Evolutionary conservation across 208 protist species (phyloP).

Genomic region (Herpetomonas samuelpessoai): DNA sequence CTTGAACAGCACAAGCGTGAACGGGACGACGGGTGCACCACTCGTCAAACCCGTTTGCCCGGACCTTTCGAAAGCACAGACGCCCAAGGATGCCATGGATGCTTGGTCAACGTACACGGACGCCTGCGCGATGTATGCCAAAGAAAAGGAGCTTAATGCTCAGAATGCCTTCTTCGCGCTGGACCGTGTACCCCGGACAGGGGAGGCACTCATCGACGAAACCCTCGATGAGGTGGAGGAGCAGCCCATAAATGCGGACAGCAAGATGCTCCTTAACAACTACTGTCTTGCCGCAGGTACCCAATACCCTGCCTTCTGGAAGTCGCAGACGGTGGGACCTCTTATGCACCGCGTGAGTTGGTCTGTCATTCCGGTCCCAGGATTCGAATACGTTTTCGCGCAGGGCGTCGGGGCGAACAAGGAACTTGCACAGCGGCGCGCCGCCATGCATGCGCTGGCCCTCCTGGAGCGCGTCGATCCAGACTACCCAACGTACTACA

Average conservation of each 20-base stretch:
- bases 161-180: slow-evolving; percentile 61
- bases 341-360: slow-evolving; percentile 46
- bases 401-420: slow-evolving; percentile 66
- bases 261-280: slow-evolving; percentile 33
- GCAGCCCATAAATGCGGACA: slow-evolving; percentile 23
- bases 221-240: slow-evolving; percentile 60
- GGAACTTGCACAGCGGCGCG: slow-evolving; percentile 47
- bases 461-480: slow-evolving; percentile 71
- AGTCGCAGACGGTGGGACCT: slow-evolving; percentile 40
- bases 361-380: slow-evolving; percentile 57
- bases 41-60: neutral
- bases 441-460: slow-evolving; percentile 78
- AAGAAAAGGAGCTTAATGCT: slow-evolving; percentile 27
- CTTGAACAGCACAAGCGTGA: neutral
- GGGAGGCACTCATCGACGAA: slow-evolving; percentile 55
- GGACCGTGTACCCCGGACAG: slow-evolving; percentile 60
- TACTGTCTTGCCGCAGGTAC: slow-evolving; percentile 39
- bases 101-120: slow-evolving; percentile 66
- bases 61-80: neutral
- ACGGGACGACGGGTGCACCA: neutral
- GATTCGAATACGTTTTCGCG: slow-evolving; percentile 49
- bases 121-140: slow-evolving; percentile 59
- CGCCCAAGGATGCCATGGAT: neutral
- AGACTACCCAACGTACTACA: slow-evolving; percentile 33
- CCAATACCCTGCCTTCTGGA: slow-evolving; percentile 35